A percentile compares a stretch with the other conserved stretches of the same genome.
Evolutionary conservation across 768 basidiomycete genomes (phyloP).

Genomic region (Trametes cubensis): DNA sequence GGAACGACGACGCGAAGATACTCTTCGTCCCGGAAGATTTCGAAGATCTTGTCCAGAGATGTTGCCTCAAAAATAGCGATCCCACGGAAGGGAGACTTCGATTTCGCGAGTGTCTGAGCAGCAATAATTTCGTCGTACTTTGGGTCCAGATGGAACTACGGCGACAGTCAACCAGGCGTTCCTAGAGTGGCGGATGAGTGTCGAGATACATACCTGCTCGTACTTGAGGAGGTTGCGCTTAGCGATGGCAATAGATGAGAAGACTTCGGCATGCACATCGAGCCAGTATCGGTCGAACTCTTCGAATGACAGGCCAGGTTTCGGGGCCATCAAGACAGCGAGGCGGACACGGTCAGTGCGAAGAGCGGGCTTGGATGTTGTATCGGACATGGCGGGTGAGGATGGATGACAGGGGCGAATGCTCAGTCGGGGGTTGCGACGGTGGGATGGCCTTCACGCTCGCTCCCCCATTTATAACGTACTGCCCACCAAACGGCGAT

Average conservation of each 20-base stretch:
- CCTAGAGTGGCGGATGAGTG: too few relatives aligned
- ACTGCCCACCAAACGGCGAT: background rate
- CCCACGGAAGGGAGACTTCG: conserved; percentile 19
- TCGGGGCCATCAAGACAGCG: conserved; percentile 33
- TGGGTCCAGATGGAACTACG: conserved; percentile 26
- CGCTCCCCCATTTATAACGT: background rate
- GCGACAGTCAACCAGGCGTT: too few relatives aligned
- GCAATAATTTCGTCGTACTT: conserved; percentile 13
- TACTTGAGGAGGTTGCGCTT: conserved; percentile 40
- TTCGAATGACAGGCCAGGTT: conserved; percentile 32
- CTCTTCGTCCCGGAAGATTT: conserved; percentile 23
- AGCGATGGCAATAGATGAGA: conserved; percentile 36
- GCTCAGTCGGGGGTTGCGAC: too few relatives aligned
- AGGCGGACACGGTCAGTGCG: conserved; percentile 38
- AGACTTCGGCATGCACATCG: conserved; percentile 33
- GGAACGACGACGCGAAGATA: conserved; percentile 25
- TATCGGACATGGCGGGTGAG: background rate
- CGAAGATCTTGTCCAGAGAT: conserved; percentile 22
- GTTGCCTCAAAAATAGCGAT: conserved; percentile 25
- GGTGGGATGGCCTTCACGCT: too few relatives aligned
- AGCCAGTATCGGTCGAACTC: conserved; percentile 39
- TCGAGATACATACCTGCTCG: conserved; percentile 35
- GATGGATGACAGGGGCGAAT: background rate
- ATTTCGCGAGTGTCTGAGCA: conserved; percentile 16
- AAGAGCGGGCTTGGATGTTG: conserved; percentile 15